Evolutionary conservation across 805 yeast genomes (phyloP).

Genomic region (Candida cerambycidarum): DNA sequence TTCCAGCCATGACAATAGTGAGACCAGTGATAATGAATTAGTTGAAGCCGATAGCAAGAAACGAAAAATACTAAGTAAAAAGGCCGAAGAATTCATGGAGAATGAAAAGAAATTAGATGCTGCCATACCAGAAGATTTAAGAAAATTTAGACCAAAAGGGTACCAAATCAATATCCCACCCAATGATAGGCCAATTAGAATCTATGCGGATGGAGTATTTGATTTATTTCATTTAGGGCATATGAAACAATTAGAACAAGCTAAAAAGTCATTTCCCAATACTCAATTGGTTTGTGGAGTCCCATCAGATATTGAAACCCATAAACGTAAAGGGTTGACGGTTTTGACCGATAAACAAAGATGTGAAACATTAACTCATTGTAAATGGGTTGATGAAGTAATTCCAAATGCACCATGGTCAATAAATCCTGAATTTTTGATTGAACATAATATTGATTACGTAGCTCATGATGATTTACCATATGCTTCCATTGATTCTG

Average conservation of each 20-base stretch:
- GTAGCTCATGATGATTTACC: slow-evolving; percentile 98
- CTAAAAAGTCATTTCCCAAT: slow-evolving; percentile 86
- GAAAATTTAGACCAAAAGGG: slow-evolving; percentile 80
- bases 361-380: slow-evolving; percentile 86
- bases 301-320: slow-evolving; percentile 88
- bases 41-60: slow-evolving; percentile 16
- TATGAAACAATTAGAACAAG: slow-evolving; percentile 96
- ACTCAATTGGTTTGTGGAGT: slow-evolving; percentile 87
- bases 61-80: slow-evolving; percentile 25
- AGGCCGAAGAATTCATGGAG: slow-evolving; percentile 34
- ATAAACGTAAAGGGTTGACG: slow-evolving; percentile 88
- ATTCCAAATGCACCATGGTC: slow-evolving; percentile 95
- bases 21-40: slow-evolving; percentile 18
- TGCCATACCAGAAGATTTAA: slow-evolving; percentile 63
- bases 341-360: slow-evolving; percentile 87
- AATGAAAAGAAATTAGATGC: slow-evolving; percentile 63
- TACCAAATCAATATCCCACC: slow-evolving; percentile 82
- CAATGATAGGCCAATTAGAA: slow-evolving; percentile 76
- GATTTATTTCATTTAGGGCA: slow-evolving; percentile 96
- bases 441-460: slow-evolving; percentile 81
- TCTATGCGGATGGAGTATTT: slow-evolving; percentile 98
- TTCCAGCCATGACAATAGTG: slow-evolving; percentile 14
- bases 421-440: slow-evolving; percentile 78
- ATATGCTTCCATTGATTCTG: slow-evolving; percentile 83
- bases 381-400: slow-evolving; percentile 98